A percentile compares a stretch with the other conserved stretches of the same genome.
Evolutionary conservation across 352 stramenopile species (phyloP).

Genomic region (Phytophthora megakarya): DNA sequence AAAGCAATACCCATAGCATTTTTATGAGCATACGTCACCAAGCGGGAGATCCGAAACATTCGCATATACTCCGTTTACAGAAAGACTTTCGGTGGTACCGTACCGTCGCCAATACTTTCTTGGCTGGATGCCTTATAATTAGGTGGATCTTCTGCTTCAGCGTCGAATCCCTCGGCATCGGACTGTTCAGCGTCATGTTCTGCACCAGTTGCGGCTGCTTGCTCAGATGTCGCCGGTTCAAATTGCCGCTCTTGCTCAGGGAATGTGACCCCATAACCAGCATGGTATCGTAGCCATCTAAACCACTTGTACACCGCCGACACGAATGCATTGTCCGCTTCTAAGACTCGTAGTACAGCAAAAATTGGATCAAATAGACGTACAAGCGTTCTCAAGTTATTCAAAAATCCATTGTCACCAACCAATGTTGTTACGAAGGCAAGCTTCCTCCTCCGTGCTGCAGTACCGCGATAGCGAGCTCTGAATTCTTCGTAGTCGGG

Average conservation of each 20-base stretch:
- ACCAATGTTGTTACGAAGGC: not conserved
- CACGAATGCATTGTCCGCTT: constrained; percentile 14
- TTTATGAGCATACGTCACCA: no score
- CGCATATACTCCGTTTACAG: no score
- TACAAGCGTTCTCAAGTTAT: constrained; percentile 4
- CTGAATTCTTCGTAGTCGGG: constrained; percentile 6
- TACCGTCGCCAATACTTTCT: no score
- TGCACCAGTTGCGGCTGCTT: not conserved
- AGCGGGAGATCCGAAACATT: no score
- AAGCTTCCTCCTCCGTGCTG: constrained; percentile 3
- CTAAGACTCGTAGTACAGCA: not conserved
- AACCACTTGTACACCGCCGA: no score
- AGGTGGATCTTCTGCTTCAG: not conserved
- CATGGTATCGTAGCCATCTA: constrained; percentile 6
- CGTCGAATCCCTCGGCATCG: not conserved
- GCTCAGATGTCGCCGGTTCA: no score
- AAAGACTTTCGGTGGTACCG: no score
- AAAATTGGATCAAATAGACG: constrained; percentile 18
- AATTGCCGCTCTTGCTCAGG: not conserved
- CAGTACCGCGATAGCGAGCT: constrained; percentile 8
- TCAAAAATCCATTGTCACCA: constrained; percentile 12
- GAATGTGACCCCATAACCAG: constrained; percentile 3
- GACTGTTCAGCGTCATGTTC: not conserved
- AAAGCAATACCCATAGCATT: not conserved
- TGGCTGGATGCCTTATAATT: no score